phyloP scores from a whole-genome alignment of 2,329 filamentous ascomycete species.

The Fusarium virguliforme region DNA sequence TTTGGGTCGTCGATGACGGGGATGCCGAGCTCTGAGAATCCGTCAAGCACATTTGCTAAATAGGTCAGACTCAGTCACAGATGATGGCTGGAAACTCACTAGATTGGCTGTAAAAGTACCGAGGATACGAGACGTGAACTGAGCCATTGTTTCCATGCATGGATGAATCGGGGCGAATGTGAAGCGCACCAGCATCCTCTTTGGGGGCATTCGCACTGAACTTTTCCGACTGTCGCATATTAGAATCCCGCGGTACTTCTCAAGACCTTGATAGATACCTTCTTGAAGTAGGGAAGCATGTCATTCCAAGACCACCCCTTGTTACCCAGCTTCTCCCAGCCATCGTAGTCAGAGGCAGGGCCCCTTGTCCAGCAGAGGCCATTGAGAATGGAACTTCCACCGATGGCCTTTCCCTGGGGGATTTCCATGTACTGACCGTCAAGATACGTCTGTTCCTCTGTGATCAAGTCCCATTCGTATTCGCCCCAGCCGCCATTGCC shows the following conservation, averaged over 20 bases:
- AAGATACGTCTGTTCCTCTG: conserved; percentile 51
- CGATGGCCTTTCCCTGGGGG: conserved; percentile 55
- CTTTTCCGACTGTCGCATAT: conserved; percentile 21
- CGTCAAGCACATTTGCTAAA: conserved; percentile 23
- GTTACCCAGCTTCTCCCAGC: conserved; percentile 64
- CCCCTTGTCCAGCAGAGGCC: conserved; percentile 58
- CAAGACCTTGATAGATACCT: conserved; percentile 46
- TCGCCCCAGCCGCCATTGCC: conserved; percentile 14
- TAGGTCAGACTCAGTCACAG: neutral
- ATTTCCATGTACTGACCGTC: conserved; percentile 49
- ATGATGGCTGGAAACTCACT: neutral
- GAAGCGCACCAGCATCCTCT: conserved; percentile 11
- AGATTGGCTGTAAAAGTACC: conserved; percentile 29
- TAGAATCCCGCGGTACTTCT: neutral
- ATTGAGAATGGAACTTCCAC: conserved; percentile 61
- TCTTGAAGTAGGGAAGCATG: conserved; percentile 63
- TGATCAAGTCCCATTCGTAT: conserved; percentile 50
- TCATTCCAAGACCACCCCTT: conserved; percentile 58
- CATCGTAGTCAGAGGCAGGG: conserved; percentile 59
- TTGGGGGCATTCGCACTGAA: conserved; percentile 25
- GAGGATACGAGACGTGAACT: conserved; percentile 33
- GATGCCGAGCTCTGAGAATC: conserved; percentile 29
- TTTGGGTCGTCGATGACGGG: conserved; percentile 32
- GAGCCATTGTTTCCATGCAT: conserved; percentile 25
- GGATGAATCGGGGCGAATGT: conserved; percentile 17